Evolutionary conservation across 2,329 filamentous ascomycete species (phyloP), one percentile per base, ranked within the genome.

Genomic region (Trichoderma hamatum): DNA sequence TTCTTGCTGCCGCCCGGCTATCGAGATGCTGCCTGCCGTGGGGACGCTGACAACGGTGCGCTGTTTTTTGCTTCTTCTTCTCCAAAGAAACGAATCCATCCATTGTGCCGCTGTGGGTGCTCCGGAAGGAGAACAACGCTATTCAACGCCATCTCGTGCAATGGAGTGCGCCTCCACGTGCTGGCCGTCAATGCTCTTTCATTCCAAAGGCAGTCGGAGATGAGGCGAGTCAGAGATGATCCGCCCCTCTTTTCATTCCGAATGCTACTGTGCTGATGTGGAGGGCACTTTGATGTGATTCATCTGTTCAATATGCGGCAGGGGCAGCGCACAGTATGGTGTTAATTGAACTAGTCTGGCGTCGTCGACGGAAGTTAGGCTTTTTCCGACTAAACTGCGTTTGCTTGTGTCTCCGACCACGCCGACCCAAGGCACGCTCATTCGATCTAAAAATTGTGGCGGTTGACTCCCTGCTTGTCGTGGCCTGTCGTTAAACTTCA

Each of bases 241-340:
- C 49, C 3, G 58, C 66, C 66, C 66, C 66, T 68, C 66, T 68
- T 68, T 68, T 68, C 55, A 26, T 56, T 68, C 24, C 61, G 32
- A 64, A 43, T 55, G 62, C 30, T 49, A 36, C 66, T 68, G 36
- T 63, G 66, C 59, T 49, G 49, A n/a, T 51, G 55, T 58, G 36
- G 39, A 67, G 39, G 52, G 61, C 14, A 14, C 14, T 64, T 55
- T 55, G 39, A 60, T 60, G 59, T 49, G 26, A 43, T 21, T 30
- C 34, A 55, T 51, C 9, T 24, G 46, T 49, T 49, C 59, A 67
- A 60, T 67, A 60, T 67, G 64, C 28, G 28, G 58, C 39, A 68
- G 65, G 65, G 65, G 66, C 66, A 60, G 39, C 66, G 49, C 66
- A 68, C 66, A 68, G 66, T 68, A 68, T 68, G 58, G 55, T 46